Evolutionary conservation across 352 stramenopile species (phyloP).

Genomic region (Pythium aquatile): DNA sequence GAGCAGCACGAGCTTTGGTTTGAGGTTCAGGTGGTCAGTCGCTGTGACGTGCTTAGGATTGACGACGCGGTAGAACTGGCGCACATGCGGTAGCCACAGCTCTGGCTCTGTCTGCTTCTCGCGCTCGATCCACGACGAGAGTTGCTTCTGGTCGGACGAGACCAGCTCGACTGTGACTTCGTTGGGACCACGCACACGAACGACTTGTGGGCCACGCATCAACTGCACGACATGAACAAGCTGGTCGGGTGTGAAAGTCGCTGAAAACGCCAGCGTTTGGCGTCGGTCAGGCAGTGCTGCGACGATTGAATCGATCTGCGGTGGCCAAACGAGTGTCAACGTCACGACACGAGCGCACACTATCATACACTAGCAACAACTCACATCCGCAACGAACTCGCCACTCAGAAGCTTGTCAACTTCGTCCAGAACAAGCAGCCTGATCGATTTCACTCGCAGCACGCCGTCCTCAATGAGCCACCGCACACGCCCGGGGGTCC

Average conservation of each 20-base stretch:
- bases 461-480: slow-evolving; percentile 61
- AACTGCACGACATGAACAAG: slow-evolving; percentile 41
- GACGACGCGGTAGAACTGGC: slow-evolving; percentile 70
- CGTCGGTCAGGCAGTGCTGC: slow-evolving; percentile 49
- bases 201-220: slow-evolving; percentile 75
- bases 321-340: background rate
- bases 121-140: slow-evolving; percentile 46
- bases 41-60: background rate
- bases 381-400: slow-evolving; percentile 69
- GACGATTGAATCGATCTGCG: slow-evolving; percentile 62
- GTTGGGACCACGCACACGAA: slow-evolving; percentile 53
- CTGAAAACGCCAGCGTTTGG: slow-evolving; percentile 78
- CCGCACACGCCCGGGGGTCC: slow-evolving; percentile 69
- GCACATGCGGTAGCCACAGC: slow-evolving; percentile 70
- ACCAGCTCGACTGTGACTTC: slow-evolving; percentile 72
- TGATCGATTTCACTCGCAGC: slow-evolving; percentile 45
- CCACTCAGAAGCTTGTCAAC: slow-evolving; percentile 74
- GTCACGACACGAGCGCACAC: no score
- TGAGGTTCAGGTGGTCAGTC: slow-evolving; percentile 40
- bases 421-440: slow-evolving; percentile 75
- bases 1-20: slow-evolving; percentile 55
- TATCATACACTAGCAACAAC: background rate
- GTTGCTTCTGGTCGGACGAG: slow-evolving; percentile 34
- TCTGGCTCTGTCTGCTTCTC: slow-evolving; percentile 48
- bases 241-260: slow-evolving; percentile 74